A percentile compares a stretch with the other conserved stretches of the same genome.
Conservation (phyloP, 495 filamentous ascomycete genomes). For the Tuber microsphaerosporum region DNA sequence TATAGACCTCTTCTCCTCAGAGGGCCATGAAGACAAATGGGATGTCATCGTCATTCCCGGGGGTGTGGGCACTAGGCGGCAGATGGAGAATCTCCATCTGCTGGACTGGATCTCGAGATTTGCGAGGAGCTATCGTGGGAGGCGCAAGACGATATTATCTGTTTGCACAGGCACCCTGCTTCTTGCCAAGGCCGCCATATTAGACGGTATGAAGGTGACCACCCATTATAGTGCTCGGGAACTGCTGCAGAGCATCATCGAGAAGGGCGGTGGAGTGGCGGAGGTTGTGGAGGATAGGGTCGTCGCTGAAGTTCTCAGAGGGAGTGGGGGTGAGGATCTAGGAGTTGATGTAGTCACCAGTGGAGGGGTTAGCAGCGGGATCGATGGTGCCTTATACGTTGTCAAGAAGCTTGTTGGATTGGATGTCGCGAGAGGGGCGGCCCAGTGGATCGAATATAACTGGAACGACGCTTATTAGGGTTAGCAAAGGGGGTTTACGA, state of each 20-base stretch:
- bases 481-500: background rate
- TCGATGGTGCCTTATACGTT: conserved; percentile 72
- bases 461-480: conserved; percentile 9
- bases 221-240: conserved; percentile 59
- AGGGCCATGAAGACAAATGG: conserved; percentile 21
- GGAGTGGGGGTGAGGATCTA: conserved; percentile 10
- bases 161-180: conserved; percentile 70
- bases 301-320: conserved; percentile 16
- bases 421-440: conserved; percentile 15
- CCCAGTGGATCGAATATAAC: conserved; percentile 24
- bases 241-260: conserved; percentile 55
- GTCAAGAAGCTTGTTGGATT: conserved; percentile 59
- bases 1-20: conserved; percentile 20
- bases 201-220: conserved; percentile 65
- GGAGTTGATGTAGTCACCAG: conserved; percentile 68
- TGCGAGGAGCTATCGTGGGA: conserved; percentile 7
- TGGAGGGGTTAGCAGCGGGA: conserved; percentile 66
- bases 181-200: conserved; percentile 62
- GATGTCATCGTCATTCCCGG: conserved; percentile 23
- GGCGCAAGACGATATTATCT: conserved; percentile 19
- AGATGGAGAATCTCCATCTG: conserved; percentile 22
- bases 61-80: conserved; percentile 15
- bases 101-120: conserved; percentile 21
- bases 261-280: conserved; percentile 43
- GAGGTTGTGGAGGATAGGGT: conserved; percentile 69